A percentile compares a stretch with the other conserved stretches of the same genome.
phyloP scores from a whole-genome alignment of 371 early-diverging fungal species.

The Thermomucor indicae-seudaticae region DNA sequence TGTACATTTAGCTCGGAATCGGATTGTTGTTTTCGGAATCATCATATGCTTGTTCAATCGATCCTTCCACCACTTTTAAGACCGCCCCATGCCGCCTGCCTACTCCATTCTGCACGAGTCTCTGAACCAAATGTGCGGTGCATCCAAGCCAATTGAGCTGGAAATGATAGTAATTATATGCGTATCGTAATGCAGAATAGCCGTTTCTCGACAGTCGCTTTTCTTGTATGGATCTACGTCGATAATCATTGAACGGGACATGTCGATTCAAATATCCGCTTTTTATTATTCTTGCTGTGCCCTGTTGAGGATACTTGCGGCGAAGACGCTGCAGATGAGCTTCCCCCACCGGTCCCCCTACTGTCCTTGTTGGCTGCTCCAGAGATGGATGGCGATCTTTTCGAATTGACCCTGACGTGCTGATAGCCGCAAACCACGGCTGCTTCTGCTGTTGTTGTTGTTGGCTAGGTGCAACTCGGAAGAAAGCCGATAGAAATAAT shows the following conservation, averaged over 20 bases:
- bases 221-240: slow-evolving; percentile 75
- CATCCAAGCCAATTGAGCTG: slow-evolving; percentile 96
- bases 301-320: not conserved
- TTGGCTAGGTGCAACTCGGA: slow-evolving; percentile 47
- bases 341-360: too few relatives aligned
- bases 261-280: slow-evolving; percentile 20
- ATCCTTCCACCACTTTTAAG: slow-evolving; percentile 87
- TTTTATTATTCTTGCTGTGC: not conserved
- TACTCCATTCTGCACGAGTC: slow-evolving; percentile 82
- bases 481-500: slow-evolving; percentile 85
- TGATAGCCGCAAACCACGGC: slow-evolving; percentile 19
- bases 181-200: slow-evolving; percentile 87
- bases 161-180: slow-evolving; percentile 86
- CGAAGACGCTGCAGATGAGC: slow-evolving; percentile 1
- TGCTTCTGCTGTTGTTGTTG: slow-evolving; percentile 16
- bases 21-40: slow-evolving; percentile 78
- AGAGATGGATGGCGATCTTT: not conserved
- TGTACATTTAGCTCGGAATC: slow-evolving; percentile 57
- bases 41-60: slow-evolving; percentile 75
- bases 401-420: slow-evolving; percentile 1
- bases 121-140: slow-evolving; percentile 87
- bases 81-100: slow-evolving; percentile 88
- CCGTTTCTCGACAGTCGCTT: slow-evolving; percentile 78
- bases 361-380: not conserved
- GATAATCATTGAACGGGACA: slow-evolving; percentile 66